A percentile compares a stretch with the other conserved stretches of the same genome.
phyloP scores from a whole-genome alignment of 1,284 basidiomycete genomes.

The Pseudozyma thailandica region DNA sequence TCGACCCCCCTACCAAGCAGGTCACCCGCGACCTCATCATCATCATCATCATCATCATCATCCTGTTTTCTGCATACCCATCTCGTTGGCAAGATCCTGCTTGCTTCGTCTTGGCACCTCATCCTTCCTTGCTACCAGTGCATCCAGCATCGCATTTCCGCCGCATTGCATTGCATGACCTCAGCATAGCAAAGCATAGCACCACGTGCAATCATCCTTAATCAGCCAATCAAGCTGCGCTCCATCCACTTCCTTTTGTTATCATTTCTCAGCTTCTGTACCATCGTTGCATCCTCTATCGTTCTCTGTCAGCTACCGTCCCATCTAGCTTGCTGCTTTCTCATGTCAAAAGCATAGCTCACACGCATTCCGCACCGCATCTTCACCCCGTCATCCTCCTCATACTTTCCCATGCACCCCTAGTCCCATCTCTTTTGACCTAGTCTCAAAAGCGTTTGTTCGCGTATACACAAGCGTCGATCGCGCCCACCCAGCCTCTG shows the following conservation, averaged over 20 bases:
- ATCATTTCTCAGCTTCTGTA: not conserved
- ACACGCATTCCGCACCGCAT: conserved; percentile 21
- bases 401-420: conserved; percentile 1
- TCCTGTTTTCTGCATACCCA: not conserved
- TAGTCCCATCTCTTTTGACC: conserved; percentile 3
- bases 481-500: too few relatives aligned
- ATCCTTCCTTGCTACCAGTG: not conserved
- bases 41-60: not conserved
- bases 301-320: not conserved
- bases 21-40: not conserved
- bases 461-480: conserved; percentile 5
- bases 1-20: not conserved
- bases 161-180: conserved; percentile 24
- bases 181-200: conserved; percentile 19
- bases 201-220: too few relatives aligned
- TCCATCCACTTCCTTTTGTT: conserved; percentile 1
- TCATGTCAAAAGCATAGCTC: conserved; percentile 13
- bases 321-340: not conserved
- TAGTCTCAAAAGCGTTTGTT: not conserved
- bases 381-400: not conserved
- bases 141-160: conserved; percentile 6
- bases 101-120: conserved; percentile 12
- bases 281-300: conserved; percentile 7
- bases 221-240: too few relatives aligned
- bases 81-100: not conserved